Conservation (phyloP, 139 green algal species). For the Chlamydomonas schloesseri region DNA sequence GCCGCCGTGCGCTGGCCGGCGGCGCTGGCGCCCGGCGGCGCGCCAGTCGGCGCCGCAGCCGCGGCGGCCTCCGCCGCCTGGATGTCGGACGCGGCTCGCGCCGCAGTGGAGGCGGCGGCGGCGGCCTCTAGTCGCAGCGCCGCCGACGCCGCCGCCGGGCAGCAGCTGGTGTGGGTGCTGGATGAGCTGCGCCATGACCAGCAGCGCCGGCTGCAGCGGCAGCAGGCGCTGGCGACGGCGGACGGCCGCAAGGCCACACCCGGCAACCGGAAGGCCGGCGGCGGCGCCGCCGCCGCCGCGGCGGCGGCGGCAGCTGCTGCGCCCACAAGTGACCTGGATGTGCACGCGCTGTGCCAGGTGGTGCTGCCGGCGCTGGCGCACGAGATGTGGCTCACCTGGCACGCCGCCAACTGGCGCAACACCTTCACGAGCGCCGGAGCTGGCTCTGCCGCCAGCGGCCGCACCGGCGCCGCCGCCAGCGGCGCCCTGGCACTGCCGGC, state of each 20-base stretch:
- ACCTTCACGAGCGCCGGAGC: too few relatives aligned
- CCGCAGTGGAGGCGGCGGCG: neutral
- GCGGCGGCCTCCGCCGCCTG: neutral
- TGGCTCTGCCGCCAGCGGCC: neutral
- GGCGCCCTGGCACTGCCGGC: neutral
- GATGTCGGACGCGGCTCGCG: neutral
- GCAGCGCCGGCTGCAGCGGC: neutral
- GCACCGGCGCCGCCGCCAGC: neutral
- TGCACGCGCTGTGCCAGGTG: constrained; percentile 13
- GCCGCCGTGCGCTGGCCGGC: neutral
- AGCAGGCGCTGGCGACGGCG: neutral
- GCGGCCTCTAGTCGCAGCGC: constrained; percentile 11
- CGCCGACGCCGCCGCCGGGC: constrained; percentile 54
- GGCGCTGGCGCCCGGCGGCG: neutral
- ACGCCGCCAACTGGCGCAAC: constrained; percentile 42
- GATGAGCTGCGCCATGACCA: constrained; percentile 54
- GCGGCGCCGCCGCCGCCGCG: neutral
- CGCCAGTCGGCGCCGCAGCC: neutral
- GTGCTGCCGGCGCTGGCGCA: constrained; percentile 70
- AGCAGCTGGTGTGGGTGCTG: constrained; percentile 86
- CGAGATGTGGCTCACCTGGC: constrained; percentile 86
- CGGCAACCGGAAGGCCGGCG: neutral
- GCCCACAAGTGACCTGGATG: neutral
- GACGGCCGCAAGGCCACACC: neutral
- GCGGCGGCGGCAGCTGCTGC: neutral